phyloP scores from a whole-genome alignment of 495 filamentous ascomycete species.

The Antarctomyces pellizariae region DNA sequence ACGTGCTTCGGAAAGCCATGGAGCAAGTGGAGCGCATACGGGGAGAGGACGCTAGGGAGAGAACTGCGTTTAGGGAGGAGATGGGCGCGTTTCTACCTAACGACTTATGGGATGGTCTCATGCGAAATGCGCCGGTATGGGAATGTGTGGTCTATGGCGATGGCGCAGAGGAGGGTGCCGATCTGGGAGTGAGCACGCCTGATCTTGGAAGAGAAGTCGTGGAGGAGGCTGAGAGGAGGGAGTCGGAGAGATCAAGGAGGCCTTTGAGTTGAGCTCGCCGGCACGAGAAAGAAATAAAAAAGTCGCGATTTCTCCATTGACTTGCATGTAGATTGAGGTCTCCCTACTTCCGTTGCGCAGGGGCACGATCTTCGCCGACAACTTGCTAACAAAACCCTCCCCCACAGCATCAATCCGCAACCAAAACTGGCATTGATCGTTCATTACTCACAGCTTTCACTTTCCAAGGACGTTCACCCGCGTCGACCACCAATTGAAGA shows the following conservation, averaged over 20 bases:
- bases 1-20: constrained; percentile 49
- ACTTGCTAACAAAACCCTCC: too few relatives aligned
- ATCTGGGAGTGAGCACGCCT: constrained; percentile 24
- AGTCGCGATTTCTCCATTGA: too few relatives aligned
- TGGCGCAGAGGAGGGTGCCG: constrained; percentile 9
- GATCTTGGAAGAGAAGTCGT: constrained; percentile 29
- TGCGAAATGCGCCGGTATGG: constrained; percentile 27
- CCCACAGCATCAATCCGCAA: too few relatives aligned
- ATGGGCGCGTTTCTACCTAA: constrained; percentile 69
- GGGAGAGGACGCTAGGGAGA: constrained; percentile 44
- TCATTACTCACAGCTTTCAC: too few relatives aligned
- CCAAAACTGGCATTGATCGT: too few relatives aligned
- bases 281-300: too few relatives aligned
- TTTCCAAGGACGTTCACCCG: too few relatives aligned
- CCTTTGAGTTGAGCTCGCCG: too few relatives aligned
- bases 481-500: too few relatives aligned
- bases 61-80: constrained; percentile 59
- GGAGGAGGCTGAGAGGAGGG: constrained; percentile 23
- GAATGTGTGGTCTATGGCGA: constrained; percentile 16
- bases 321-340: too few relatives aligned
- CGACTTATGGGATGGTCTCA: constrained; percentile 70
- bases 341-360: too few relatives aligned
- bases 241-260: constrained; percentile 7
- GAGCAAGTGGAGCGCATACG: constrained; percentile 53
- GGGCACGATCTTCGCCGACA: too few relatives aligned